Percentiles rank a stretch among this genome's conserved stretches.
phyloP scores from a whole-genome alignment of 306 rosid species.

The Pterocarpus macrocarpus region DNA sequence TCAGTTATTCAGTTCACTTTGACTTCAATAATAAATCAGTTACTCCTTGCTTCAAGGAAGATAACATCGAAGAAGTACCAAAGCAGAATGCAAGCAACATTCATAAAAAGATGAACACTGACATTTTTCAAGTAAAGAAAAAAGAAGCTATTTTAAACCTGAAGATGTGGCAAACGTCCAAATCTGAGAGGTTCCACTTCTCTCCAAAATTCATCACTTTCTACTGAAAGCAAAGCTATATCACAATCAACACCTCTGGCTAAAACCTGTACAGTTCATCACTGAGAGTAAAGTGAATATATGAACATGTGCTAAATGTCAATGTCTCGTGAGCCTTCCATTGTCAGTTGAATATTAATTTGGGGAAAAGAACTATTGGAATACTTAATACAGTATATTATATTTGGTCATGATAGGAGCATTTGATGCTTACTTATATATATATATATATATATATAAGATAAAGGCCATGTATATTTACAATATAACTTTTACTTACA shows the following conservation, averaged over 20 bases:
- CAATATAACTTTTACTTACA: background rate
- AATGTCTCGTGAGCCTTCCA: conserved; percentile 19
- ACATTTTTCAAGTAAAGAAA: background rate
- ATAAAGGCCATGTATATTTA: background rate
- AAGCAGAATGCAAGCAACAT: conserved; percentile 33
- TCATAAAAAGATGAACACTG: conserved; percentile 19
- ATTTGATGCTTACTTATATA: background rate
- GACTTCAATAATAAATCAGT: conserved; percentile 38
- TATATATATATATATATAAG: too few species aligned
- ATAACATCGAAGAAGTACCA: conserved; percentile 32
- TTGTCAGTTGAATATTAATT: background rate
- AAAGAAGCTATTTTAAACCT: conserved; percentile 61
- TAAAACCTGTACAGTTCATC: conserved; percentile 79
- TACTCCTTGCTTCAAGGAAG: background rate
- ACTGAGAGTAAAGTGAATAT: conserved; percentile 50
- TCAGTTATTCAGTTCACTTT: conserved; percentile 23
- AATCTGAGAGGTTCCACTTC: conserved; percentile 85
- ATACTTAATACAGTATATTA: background rate
- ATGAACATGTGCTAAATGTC: conserved; percentile 17
- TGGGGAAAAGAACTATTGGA: conserved; percentile 5
- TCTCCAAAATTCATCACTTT: conserved; percentile 89
- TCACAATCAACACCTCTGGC: conserved; percentile 96
- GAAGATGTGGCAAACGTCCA: conserved; percentile 94
- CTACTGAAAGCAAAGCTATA: conserved; percentile 97
- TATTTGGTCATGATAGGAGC: conserved; percentile 21